phyloP scores from a whole-genome alignment of 1,284 basidiomycete genomes.

The Naganishia cerealis region DNA sequence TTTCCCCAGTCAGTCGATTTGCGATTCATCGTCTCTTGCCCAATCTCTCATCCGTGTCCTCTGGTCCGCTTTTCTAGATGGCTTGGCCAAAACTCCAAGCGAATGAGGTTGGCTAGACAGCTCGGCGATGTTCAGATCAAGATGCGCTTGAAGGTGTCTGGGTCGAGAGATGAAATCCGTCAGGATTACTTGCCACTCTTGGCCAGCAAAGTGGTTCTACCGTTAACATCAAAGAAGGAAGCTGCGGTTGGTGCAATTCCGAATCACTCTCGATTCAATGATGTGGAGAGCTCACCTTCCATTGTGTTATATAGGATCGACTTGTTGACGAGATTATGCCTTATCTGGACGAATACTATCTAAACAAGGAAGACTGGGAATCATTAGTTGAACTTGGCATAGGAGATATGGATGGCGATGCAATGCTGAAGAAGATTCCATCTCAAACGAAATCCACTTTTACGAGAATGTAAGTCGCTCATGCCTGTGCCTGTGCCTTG shows the following conservation, averaged over 20 bases:
- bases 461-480: slow-evolving; percentile 70
- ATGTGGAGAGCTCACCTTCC: slow-evolving; percentile 20
- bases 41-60: slow-evolving; percentile 18
- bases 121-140: slow-evolving; percentile 88
- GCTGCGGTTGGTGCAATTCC: slow-evolving; percentile 55
- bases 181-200: slow-evolving; percentile 86
- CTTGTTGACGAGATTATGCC: slow-evolving; percentile 74
- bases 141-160: slow-evolving; percentile 90
- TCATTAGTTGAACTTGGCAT: slow-evolving; percentile 89
- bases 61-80: slow-evolving; percentile 61
- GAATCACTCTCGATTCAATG: neutral
- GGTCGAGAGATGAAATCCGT: slow-evolving; percentile 81
- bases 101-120: slow-evolving; percentile 74
- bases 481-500: slow-evolving; percentile 12
- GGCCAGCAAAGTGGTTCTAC: slow-evolving; percentile 74
- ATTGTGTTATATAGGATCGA: slow-evolving; percentile 61
- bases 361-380: slow-evolving; percentile 94
- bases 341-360: slow-evolving; percentile 89
- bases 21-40: neutral
- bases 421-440: slow-evolving; percentile 78
- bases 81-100: slow-evolving; percentile 96
- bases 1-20: slow-evolving; percentile 21
- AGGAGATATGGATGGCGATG: slow-evolving; percentile 71
- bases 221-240: slow-evolving; percentile 63
- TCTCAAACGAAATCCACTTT: slow-evolving; percentile 77